These are phyloP conservation scores for Suillus variegatus DNA, from an alignment of 768 basidiomycete genomes.

Conservation along the genomic window DNA sequence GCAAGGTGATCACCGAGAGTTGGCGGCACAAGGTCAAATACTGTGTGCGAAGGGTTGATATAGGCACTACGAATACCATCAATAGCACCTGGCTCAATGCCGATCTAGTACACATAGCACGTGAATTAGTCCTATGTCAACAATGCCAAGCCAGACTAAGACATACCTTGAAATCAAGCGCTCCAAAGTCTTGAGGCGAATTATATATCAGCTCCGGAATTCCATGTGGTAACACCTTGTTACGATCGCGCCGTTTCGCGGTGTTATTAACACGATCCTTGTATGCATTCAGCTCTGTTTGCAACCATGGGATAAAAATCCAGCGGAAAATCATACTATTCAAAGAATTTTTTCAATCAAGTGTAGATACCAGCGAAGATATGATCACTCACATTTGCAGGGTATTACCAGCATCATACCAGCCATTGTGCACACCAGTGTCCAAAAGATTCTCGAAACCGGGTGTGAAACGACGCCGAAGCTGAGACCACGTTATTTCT, in stretches of 20 bases:
- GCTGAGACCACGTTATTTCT: no score
- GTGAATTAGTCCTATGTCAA: neutral
- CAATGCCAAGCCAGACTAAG: neutral
- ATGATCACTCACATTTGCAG: no score
- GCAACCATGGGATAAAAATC: neutral
- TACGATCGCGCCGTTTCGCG: slow-evolving; percentile 15
- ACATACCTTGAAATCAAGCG: slow-evolving; percentile 37
- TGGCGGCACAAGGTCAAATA: no score
- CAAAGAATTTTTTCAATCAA: no score
- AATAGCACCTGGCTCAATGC: slow-evolving; percentile 16
- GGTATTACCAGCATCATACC: no score
- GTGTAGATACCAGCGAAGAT: no score
- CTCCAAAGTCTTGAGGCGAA: slow-evolving; percentile 28
- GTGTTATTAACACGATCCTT: neutral
- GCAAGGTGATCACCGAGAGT: no score
- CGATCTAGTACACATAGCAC: slow-evolving; percentile 15
- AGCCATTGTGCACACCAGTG: no score
- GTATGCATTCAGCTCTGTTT: slow-evolving; percentile 3
- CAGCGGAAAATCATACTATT: no score
- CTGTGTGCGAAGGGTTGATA: slow-evolving; percentile 21
- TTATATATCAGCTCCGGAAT: slow-evolving; percentile 35
- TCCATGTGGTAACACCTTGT: slow-evolving; percentile 37
- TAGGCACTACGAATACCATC: slow-evolving; percentile 24
- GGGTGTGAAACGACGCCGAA: no score
- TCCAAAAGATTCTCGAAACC: no score